Conservation (phyloP, 2,329 filamentous ascomycete species). For the Cryphonectria parasitica region DNA sequence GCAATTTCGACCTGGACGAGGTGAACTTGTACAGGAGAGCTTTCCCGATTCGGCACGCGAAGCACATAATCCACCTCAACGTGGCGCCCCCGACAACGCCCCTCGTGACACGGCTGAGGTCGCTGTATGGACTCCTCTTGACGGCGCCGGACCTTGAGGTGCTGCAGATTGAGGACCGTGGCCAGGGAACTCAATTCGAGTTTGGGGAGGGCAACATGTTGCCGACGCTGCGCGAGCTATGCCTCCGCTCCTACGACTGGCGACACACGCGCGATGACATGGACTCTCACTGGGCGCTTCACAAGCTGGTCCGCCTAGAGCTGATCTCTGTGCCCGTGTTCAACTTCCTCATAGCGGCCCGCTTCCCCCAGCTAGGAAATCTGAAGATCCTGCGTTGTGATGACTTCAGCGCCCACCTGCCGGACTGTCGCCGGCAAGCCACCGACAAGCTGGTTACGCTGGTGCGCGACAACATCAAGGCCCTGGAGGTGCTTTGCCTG, state of each 20-base stretch:
- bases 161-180: slow-evolving; percentile 49
- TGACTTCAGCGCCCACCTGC: slow-evolving; percentile 48
- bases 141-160: slow-evolving; percentile 41
- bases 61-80: slow-evolving; percentile 43
- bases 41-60: slow-evolving; percentile 26
- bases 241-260: slow-evolving; percentile 55
- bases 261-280: slow-evolving; percentile 45
- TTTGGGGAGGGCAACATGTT: slow-evolving; percentile 49
- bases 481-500: slow-evolving; percentile 44
- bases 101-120: slow-evolving; percentile 45
- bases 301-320: slow-evolving; percentile 44
- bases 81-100: slow-evolving; percentile 45
- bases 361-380: slow-evolving; percentile 40
- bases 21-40: slow-evolving; percentile 23
- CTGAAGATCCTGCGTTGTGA: slow-evolving; percentile 47
- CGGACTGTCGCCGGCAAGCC: slow-evolving; percentile 43
- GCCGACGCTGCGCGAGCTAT: slow-evolving; percentile 47
- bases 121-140: slow-evolving; percentile 48
- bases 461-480: slow-evolving; percentile 42
- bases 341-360: slow-evolving; percentile 49
- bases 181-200: slow-evolving; percentile 49
- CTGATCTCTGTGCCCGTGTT: slow-evolving; percentile 49
- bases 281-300: slow-evolving; percentile 51
- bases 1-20: slow-evolving; percentile 35
- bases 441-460: slow-evolving; percentile 45